phyloP scores from a whole-genome alignment of 2,329 filamentous ascomycete species.

The Fusarium tricinctum region DNA sequence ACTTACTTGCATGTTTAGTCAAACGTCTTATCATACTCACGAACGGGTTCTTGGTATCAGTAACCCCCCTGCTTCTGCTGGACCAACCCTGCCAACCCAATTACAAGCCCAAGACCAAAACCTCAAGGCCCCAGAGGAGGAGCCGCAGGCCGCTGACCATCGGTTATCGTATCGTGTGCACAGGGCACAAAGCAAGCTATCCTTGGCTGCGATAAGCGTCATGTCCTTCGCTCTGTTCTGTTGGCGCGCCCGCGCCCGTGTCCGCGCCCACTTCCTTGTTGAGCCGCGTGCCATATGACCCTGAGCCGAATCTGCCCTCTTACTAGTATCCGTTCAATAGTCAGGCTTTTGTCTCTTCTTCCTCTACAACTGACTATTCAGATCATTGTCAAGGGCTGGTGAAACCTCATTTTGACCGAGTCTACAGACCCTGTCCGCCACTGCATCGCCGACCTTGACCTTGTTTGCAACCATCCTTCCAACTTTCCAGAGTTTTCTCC shows the following conservation, averaged over 20 bases:
- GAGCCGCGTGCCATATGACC: constrained; percentile 35
- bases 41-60: constrained; percentile 37
- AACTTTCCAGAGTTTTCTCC: constrained; percentile 36
- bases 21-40: constrained; percentile 38
- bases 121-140: constrained; percentile 16
- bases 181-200: constrained; percentile 31
- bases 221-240: constrained; percentile 32
- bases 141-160: constrained; percentile 32
- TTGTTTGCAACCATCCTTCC: constrained; percentile 32
- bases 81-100: constrained; percentile 32
- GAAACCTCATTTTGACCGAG: constrained; percentile 14
- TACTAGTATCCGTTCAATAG: background rate
- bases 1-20: constrained; percentile 24
- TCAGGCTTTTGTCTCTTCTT: constrained; percentile 3
- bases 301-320: constrained; percentile 38
- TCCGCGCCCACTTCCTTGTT: constrained; percentile 32
- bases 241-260: constrained; percentile 27
- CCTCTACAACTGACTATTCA: constrained; percentile 3
- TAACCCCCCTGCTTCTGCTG: constrained; percentile 27
- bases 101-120: constrained; percentile 27
- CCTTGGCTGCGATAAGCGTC: constrained; percentile 48
- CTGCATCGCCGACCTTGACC: constrained; percentile 28
- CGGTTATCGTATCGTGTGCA: constrained; percentile 46
- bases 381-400: constrained; percentile 6
- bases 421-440: constrained; percentile 27